Base-by-base conservation (phyloP, 345 rosid species). In the Aegle marmelos region DNA sequence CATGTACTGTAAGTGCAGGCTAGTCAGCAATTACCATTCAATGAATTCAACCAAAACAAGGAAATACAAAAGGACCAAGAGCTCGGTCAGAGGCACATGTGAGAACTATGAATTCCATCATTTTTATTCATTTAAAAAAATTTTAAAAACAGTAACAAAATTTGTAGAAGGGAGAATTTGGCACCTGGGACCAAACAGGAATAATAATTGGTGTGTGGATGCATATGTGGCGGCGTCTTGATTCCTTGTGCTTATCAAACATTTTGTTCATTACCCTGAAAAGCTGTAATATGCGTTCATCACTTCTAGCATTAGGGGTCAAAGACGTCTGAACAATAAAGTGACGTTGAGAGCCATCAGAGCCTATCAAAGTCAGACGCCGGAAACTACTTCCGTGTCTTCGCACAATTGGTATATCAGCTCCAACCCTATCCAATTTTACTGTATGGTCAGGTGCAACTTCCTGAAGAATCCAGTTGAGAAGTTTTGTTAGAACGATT, bases 161-260 rank as follows among this genome's bases (percentile, higher is more conserved):
- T 17, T 37, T 57, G 39, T 66, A 10, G 17, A 37, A 53, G 77
- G 63, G 62, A 61, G 54, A 27, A 28, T 19, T 71, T 41, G 48
- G 87, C 64, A 96, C 98, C 98, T 97, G 99, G 75, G 98, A 97
- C 99, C 98, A 97, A 81, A 97, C 99, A 76, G 98, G 99, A 88
- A 97, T 94, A 59, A 93, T 94, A 80, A 97, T 97, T 54, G 99
- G 99, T 0, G 99, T 91, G 82, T 97, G 97, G 82, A 97, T 93
- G 84, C 82, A 89, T 78, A 97, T 86, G 86, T 94, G 96, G 53
- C 98, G 90, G 50, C 95, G 87, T 76, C 98, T 89, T 63, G 99
- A 93, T 83, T 97, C 98, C 85, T 97, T 94, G 82, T 94, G 98
- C 84, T 97, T 94, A 77, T 97, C 98, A 82, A 97, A 97, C 99